These are phyloP conservation scores for Diplodia seriata DNA, from an alignment of 2,329 filamentous ascomycete species.

Conservation along the genomic window DNA sequence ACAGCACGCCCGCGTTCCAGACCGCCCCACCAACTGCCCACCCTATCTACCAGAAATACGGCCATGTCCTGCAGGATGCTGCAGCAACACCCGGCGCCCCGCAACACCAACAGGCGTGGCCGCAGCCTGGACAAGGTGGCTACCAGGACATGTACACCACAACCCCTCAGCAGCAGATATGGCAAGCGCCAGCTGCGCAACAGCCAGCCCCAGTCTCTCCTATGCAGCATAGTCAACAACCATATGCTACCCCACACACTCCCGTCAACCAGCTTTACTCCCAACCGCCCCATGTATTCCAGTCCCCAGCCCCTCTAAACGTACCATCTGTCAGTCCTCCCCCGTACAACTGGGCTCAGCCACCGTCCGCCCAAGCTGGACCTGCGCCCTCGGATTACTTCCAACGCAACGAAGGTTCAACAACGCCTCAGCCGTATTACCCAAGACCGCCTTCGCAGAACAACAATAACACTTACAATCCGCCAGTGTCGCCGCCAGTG, in stretches of 20 bases:
- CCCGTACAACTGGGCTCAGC: slow-evolving; percentile 1
- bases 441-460: neutral
- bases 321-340: slow-evolving; percentile 20
- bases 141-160: neutral
- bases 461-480: slow-evolving; percentile 1
- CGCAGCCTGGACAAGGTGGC: neutral
- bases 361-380: neutral
- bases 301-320: neutral
- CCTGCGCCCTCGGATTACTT: neutral
- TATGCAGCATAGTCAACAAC: neutral
- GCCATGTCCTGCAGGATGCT: neutral
- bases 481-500: slow-evolving; percentile 10
- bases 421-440: neutral
- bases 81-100: neutral
- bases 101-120: slow-evolving; percentile 1
- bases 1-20: neutral
- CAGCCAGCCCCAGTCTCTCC: neutral
- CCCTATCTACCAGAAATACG: slow-evolving; percentile 24
- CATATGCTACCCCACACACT: neutral
- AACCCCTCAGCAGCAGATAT: neutral
- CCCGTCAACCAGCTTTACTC: neutral
- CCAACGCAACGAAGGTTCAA: neutral
- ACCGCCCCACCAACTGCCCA: neutral
- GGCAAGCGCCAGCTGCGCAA: neutral
- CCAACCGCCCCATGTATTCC: neutral